Percentiles rank a stretch among this genome's conserved stretches.
Conservation (phyloP, 2,329 filamentous ascomycete genomes). For the Xylaria polymorpha region DNA sequence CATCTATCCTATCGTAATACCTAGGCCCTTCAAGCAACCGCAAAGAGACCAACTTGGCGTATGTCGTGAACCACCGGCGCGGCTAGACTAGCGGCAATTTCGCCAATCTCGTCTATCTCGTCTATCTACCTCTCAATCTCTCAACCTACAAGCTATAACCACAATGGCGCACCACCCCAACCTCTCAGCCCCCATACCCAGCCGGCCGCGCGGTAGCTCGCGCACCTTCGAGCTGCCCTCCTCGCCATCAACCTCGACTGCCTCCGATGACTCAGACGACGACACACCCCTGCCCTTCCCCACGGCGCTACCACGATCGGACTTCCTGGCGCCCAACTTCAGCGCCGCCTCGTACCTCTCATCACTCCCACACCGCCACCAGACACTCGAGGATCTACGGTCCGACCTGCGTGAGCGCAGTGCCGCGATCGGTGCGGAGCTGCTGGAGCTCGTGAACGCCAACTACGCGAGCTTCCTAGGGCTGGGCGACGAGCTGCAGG, state of each 20-base stretch:
- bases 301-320: constrained; percentile 80
- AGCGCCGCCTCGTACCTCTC: constrained; percentile 84
- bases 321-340: constrained; percentile 84
- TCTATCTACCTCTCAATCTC: not conserved
- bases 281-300: constrained; percentile 87
- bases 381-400: constrained; percentile 94
- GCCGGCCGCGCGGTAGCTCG: constrained; percentile 47
- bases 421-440: constrained; percentile 82
- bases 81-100: not conserved
- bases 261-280: constrained; percentile 45
- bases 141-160: too few relatives aligned
- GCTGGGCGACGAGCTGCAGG: constrained; percentile 81
- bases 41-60: not conserved
- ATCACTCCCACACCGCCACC: constrained; percentile 85
- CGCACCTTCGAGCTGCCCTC: constrained; percentile 58
- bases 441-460: constrained; percentile 92
- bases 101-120: not conserved
- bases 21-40: too few relatives aligned
- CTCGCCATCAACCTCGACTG: constrained; percentile 54
- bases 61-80: constrained; percentile 1
- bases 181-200: constrained; percentile 47
- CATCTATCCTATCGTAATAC: too few relatives aligned
- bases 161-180: constrained; percentile 23
- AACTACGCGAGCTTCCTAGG: constrained; percentile 94
- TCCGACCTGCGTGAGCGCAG: constrained; percentile 85